These are phyloP conservation scores for Wickerhamomyces alni DNA, from an alignment of 805 yeast genomes.

Conservation along the genomic window DNA sequence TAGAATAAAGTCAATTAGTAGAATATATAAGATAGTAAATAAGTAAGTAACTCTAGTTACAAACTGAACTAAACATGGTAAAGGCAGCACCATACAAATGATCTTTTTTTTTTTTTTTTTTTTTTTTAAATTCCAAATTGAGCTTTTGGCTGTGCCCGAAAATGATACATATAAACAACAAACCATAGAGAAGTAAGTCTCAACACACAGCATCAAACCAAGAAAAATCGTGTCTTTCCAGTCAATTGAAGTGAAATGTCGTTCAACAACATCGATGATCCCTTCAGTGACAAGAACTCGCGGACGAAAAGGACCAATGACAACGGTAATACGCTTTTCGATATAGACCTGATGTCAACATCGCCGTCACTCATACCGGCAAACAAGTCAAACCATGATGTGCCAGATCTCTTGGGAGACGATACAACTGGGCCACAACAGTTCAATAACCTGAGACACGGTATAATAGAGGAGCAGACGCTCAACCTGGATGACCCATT, in stretches of 20 bases:
- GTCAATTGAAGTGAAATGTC: background rate
- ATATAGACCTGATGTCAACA: constrained; percentile 29
- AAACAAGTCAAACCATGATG: constrained; percentile 4
- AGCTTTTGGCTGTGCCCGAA: no score
- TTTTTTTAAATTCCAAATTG: no score
- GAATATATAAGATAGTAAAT: no score
- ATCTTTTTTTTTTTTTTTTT: no score
- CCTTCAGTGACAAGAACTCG: constrained; percentile 1
- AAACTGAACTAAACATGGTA: no score
- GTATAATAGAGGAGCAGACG: constrained; percentile 27
- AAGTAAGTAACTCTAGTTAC: no score
- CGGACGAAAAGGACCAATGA: background rate
- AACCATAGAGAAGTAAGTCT: background rate
- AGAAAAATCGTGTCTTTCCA: no score
- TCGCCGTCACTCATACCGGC: constrained; percentile 6
- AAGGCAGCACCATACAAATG: no score
- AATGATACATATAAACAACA: no score
- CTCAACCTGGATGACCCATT: constrained; percentile 28
- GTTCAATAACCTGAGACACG: constrained; percentile 19
- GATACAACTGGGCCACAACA: constrained; percentile 7
- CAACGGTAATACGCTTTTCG: constrained; percentile 29
- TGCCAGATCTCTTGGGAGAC: constrained; percentile 14
- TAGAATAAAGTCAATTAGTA: no score
- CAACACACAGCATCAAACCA: no score
- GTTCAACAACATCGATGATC: background rate